Evolutionary conservation across 2,329 filamentous ascomycete genomes (phyloP), one percentile per base, ranked within the genome.

Genomic region (Chalaropsis ovoidea): DNA sequence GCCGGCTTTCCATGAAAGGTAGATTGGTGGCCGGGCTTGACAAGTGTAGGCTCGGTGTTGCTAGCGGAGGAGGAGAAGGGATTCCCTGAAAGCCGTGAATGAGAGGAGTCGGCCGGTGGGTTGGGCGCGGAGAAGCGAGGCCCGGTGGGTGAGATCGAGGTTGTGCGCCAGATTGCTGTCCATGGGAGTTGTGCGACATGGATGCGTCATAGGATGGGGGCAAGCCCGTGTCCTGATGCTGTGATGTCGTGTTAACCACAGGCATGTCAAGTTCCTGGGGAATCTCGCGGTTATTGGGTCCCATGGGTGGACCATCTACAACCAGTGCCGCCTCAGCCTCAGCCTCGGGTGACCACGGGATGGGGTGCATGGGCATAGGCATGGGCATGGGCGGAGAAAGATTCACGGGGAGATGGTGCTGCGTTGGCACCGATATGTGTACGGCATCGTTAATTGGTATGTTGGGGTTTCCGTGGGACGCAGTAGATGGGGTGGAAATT

Each of bases 281-380:
- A 41, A 67, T 67, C 19, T 67, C 66, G 3, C 66, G 45, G 39
- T 67, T 67, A n/a, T 67, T 67, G 10, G 66, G 66, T 4, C 66
- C 66, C 62, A 60, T 67, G n/a, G 66, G 56, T 2, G 60, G 56
- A 17, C 66, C 66, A 45, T 67, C 66, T 22, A 67, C 63, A 27
- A 67, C 66, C 19, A 67, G 63, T 17, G 66, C 66, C 13, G 66
- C 66, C 45, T 67, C 66, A 22, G 66, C 66, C 11, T 47, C 66
- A 41, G 66, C 63, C 35, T 67, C 66, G 0, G 66, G 66, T 15
- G 66, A 43, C 66, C 66, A 67, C 10, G 35, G 31, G 41, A 62
- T 66, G 7, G 58, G 45, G 31, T 62, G 61, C 41, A 62, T 47
- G 17, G 58, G 58, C 42, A 27, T 42, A 7, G 41, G 61, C 41